These are phyloP conservation scores for Secale cereale DNA, from an alignment of 176 grass and related monocot species.

Conservation along the genomic window DNA sequence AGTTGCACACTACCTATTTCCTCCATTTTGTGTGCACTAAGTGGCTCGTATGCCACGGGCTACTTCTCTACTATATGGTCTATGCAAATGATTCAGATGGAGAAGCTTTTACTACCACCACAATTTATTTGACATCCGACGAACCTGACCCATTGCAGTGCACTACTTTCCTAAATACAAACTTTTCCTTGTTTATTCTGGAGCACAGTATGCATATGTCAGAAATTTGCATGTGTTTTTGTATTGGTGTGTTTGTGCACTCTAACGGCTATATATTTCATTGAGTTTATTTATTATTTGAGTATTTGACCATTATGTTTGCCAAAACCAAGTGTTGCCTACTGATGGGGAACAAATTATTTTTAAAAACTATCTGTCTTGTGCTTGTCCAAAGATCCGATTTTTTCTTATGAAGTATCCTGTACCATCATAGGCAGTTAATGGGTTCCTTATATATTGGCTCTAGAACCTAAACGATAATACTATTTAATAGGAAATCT, in stretches of 20 bases:
- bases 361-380: background rate
- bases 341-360: background rate
- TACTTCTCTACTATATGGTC: background rate
- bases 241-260: background rate
- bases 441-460: background rate
- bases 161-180: background rate
- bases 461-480: background rate
- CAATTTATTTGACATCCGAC: background rate
- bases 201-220: background rate
- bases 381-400: background rate
- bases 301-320: background rate
- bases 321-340: background rate
- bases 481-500: background rate
- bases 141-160: background rate
- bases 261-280: background rate
- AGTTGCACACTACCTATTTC: slow-evolving; percentile 16
- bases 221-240: background rate
- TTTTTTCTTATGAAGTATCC: background rate
- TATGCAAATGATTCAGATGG: background rate
- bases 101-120: background rate
- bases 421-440: background rate
- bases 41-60: background rate
- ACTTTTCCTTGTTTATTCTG: slow-evolving; percentile 6
- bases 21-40: background rate
- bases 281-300: background rate